phyloP scores from a whole-genome alignment of 352 stramenopile species.

The Blastocystis sp. region DNA sequence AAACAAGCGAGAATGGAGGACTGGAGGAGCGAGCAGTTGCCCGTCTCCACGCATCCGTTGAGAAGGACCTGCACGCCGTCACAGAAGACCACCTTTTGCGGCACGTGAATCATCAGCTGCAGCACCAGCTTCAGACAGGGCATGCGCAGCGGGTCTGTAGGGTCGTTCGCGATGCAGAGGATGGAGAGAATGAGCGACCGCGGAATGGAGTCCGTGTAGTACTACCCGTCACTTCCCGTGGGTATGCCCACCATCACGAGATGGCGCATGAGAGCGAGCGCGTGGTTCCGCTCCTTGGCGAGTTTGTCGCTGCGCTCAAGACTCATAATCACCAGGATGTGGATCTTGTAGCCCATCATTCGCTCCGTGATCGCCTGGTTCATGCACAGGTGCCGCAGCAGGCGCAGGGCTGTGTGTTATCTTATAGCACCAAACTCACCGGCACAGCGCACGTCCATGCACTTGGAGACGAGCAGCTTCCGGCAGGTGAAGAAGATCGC shows the following conservation, averaged over 20 bases:
- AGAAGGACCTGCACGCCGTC: constrained; percentile 54
- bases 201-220: constrained; percentile 60
- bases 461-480: constrained; percentile 33
- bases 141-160: constrained; percentile 21
- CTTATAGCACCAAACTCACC: background rate
- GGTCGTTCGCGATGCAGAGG: constrained; percentile 61
- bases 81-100: constrained; percentile 43
- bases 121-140: constrained; percentile 50
- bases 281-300: constrained; percentile 21
- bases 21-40: constrained; percentile 38
- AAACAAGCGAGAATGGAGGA: constrained; percentile 42
- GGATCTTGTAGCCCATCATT: constrained; percentile 43
- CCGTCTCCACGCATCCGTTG: constrained; percentile 55
- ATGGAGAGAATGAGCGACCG: constrained; percentile 65
- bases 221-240: background rate
- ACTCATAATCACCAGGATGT: constrained; percentile 57
- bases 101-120: constrained; percentile 33
- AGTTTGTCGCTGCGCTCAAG: constrained; percentile 49
- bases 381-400: constrained; percentile 41
- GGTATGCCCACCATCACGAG: background rate
- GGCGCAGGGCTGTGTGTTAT: constrained; percentile 14
- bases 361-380: constrained; percentile 34
- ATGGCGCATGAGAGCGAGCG: background rate
- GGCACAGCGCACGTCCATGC: constrained; percentile 23
- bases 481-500: constrained; percentile 6